Percentiles rank a stretch among this genome's conserved stretches.
These are phyloP conservation scores for Plantago ovata DNA, from an alignment of 257 asterid genomes.

Conservation along the genomic window DNA sequence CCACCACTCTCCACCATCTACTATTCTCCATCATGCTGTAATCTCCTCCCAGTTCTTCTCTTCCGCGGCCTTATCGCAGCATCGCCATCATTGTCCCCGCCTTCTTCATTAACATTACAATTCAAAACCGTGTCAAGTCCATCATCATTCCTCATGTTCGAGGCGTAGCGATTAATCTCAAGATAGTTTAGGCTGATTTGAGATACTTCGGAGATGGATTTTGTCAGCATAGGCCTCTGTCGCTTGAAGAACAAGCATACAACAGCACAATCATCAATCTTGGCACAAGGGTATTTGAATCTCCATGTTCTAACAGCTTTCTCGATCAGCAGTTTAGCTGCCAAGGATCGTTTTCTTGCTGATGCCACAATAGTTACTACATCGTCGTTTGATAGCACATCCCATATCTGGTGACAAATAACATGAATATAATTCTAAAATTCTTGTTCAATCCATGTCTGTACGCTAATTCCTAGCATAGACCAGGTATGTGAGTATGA, in stretches of 20 bases:
- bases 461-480: too few relatives aligned
- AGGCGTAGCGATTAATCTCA: slow-evolving; percentile 22
- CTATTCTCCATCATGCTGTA: slow-evolving; percentile 23
- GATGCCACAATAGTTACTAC: slow-evolving; percentile 63
- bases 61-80: slow-evolving; percentile 22
- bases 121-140: slow-evolving; percentile 75
- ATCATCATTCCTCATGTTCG: slow-evolving; percentile 43
- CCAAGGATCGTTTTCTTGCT: slow-evolving; percentile 50
- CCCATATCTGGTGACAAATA: slow-evolving; percentile 54
- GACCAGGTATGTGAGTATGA: too few relatives aligned
- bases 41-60: slow-evolving; percentile 27
- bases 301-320: slow-evolving; percentile 64
- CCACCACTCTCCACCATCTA: background rate
- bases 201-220: slow-evolving; percentile 42
- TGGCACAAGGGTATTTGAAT: slow-evolving; percentile 56
- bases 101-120: slow-evolving; percentile 23
- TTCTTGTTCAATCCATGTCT: background rate
- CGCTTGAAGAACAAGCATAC: slow-evolving; percentile 68
- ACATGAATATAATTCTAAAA: too few relatives aligned
- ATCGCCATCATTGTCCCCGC: slow-evolving; percentile 11
- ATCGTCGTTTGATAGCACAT: slow-evolving; percentile 65
- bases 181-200: slow-evolving; percentile 36
- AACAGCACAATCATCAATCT: slow-evolving; percentile 68
- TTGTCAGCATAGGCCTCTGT: slow-evolving; percentile 35
- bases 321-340: slow-evolving; percentile 60